Evolutionary conservation across 2,329 filamentous ascomycete genomes (phyloP).

Genomic region (Daldinia sp.): DNA sequence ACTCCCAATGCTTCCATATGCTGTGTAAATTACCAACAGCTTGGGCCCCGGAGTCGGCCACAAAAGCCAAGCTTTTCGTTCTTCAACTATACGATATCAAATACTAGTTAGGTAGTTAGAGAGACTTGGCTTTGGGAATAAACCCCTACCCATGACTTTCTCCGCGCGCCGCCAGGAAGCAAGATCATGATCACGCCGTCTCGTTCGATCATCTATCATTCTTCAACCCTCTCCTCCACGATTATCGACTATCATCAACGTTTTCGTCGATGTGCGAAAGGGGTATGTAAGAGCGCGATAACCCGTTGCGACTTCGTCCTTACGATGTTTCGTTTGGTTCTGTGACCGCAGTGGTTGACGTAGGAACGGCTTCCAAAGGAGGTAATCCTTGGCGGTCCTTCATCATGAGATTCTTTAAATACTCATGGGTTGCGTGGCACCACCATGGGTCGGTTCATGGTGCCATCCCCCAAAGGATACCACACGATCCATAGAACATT

Average conservation of each 20-base stretch:
- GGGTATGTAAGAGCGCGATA: background rate
- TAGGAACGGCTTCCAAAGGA: conserved; percentile 17
- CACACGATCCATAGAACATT: conserved; percentile 24
- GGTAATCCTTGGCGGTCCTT: conserved; percentile 29
- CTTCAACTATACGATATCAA: background rate
- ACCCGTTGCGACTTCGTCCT: conserved; percentile 12
- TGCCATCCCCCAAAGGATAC: conserved; percentile 27
- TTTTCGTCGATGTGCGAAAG: background rate
- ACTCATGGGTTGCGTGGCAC: conserved; percentile 22
- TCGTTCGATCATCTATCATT: conserved; percentile 6
- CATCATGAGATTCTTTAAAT: conserved; percentile 27
- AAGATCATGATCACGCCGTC: background rate
- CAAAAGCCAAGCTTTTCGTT: conserved; percentile 13
- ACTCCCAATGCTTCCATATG: background rate
- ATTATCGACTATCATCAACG: conserved; percentile 4
- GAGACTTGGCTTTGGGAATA: conserved; percentile 16
- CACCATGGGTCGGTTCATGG: conserved; percentile 27
- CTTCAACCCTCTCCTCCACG: conserved; percentile 2
- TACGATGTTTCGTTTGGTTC: conserved; percentile 23
- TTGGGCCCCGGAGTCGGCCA: conserved; percentile 2
- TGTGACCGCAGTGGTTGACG: conserved; percentile 15
- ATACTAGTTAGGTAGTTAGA: no score
- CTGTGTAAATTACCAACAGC: conserved; percentile 3
- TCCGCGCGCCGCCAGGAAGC: background rate
- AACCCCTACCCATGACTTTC: conserved; percentile 31